phyloP scores from a whole-genome alignment of 495 filamentous ascomycete genomes.

The Hapsidospora chrysogenum region DNA sequence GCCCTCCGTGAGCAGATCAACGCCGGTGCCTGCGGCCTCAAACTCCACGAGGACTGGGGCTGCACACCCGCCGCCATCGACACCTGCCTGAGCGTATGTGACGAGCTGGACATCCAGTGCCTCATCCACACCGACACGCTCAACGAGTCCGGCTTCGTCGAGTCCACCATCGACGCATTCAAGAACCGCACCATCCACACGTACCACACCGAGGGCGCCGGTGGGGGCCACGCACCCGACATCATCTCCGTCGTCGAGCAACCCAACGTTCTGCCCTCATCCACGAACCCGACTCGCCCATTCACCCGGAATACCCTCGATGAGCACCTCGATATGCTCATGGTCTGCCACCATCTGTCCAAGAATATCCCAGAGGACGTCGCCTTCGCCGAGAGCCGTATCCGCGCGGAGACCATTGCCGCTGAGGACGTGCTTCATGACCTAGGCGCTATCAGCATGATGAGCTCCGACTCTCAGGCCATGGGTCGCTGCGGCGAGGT shows the following conservation, averaged over 20 bases:
- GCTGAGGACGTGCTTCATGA: conserved; percentile 97
- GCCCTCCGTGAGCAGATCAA: conserved; percentile 67
- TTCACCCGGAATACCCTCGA: conserved; percentile 89
- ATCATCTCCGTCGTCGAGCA: conserved; percentile 93
- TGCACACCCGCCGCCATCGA: conserved; percentile 87
- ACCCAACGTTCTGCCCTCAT: conserved; percentile 78
- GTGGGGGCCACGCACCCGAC: conserved; percentile 90
- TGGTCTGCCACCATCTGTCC: conserved; percentile 93
- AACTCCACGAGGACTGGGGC: conserved; percentile 98
- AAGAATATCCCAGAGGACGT: conserved; percentile 93
- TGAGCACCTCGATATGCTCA: conserved; percentile 96
- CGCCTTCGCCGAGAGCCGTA: conserved; percentile 88
- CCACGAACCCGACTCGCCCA: conserved; percentile 86
- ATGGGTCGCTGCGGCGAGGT: conserved; percentile 98
- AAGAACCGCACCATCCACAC: conserved; percentile 89
- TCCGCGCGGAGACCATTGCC: conserved; percentile 90
- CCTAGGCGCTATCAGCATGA: conserved; percentile 93
- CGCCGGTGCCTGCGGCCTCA: conserved; percentile 80
- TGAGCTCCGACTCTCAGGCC: conserved; percentile 90
- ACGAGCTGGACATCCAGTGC: conserved; percentile 82
- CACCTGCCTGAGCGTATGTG: conserved; percentile 72
- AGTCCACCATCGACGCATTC: conserved; percentile 77
- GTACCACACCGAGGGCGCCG: conserved; percentile 95
- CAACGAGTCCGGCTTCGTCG: conserved; percentile 95
- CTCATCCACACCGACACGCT: conserved; percentile 97